Evolutionary conservation across 306 rosid genomes (phyloP).

Genomic region (Acacia confusa): DNA sequence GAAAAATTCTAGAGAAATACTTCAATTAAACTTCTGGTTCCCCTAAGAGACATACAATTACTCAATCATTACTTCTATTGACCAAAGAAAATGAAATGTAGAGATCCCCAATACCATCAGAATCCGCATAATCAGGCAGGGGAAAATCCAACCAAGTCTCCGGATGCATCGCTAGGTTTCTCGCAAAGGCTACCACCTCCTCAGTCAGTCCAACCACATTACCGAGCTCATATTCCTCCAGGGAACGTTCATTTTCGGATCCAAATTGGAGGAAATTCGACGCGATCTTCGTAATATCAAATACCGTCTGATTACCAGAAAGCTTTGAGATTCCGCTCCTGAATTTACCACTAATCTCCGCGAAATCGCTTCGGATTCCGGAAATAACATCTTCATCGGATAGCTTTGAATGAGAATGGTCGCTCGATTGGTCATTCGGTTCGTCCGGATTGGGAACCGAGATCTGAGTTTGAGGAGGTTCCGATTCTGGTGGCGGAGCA

Average conservation of each 20-base stretch:
- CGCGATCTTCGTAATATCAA: conserved; percentile 90
- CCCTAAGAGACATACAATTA: background rate
- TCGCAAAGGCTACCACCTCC: conserved; percentile 72
- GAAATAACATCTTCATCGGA: conserved; percentile 74
- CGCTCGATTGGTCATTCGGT: conserved; percentile 6
- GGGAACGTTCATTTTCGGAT: conserved; percentile 47
- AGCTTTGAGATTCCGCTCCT: conserved; percentile 82
- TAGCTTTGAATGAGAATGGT: conserved; percentile 9
- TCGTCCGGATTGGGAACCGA: conserved; percentile 31
- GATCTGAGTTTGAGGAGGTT: conserved; percentile 26
- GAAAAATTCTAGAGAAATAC: background rate
- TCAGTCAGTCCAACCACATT: conserved; percentile 64
- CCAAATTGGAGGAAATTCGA: conserved; percentile 83
- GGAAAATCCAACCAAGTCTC: conserved; percentile 93
- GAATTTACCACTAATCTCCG: conserved; percentile 80
- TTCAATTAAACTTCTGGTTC: background rate
- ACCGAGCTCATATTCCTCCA: conserved; percentile 56
- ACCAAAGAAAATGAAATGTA: background rate
- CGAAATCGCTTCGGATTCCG: conserved; percentile 88
- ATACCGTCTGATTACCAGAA: conserved; percentile 60
- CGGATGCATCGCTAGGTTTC: conserved; percentile 71
- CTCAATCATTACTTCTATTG: background rate
- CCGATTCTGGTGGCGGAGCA: conserved; percentile 72
- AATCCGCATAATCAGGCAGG: conserved; percentile 57
- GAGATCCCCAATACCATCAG: conserved; percentile 53